phyloP scores from a whole-genome alignment of 2,329 filamentous ascomycete genomes.

The Cercospora zeina region DNA sequence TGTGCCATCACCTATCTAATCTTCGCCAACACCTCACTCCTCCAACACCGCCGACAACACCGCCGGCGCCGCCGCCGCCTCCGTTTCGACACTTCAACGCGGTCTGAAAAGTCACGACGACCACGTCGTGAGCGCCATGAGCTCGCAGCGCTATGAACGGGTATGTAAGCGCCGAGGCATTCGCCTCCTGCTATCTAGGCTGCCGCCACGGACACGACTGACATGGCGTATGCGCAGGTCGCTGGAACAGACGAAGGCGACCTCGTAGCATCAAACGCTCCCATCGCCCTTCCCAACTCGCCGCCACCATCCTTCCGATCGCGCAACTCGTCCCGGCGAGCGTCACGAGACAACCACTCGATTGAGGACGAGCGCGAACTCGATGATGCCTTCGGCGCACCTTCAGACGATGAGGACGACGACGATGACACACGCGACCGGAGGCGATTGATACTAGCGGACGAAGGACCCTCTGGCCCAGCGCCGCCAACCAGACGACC shows the following conservation, averaged over 20 bases:
- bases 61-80: background rate
- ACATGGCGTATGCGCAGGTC: conserved; percentile 31
- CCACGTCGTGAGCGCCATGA: conserved; percentile 42
- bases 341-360: conserved; percentile 54
- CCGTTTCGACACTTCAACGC: background rate
- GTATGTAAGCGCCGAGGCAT: conserved; percentile 41
- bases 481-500: conserved; percentile 29
- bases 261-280: conserved; percentile 36
- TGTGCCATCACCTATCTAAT: conserved; percentile 14
- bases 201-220: conserved; percentile 18
- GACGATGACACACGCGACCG: conserved; percentile 76
- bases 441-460: conserved; percentile 68
- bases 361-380: conserved; percentile 73
- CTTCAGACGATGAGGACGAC: conserved; percentile 65
- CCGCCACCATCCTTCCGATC: conserved; percentile 83
- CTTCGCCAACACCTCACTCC: conserved; percentile 8
- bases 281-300: conserved; percentile 48
- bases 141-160: conserved; percentile 51
- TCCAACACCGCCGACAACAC: conserved; percentile 13
- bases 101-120: conserved; percentile 8
- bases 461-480: conserved; percentile 17
- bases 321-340: conserved; percentile 68
- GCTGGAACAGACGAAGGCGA: conserved; percentile 49
- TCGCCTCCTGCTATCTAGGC: conserved; percentile 20
- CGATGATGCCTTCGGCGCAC: conserved; percentile 81